Evolutionary conservation across 306 rosid genomes (phyloP).

Genomic region (Mimosa bimucronata): DNA sequence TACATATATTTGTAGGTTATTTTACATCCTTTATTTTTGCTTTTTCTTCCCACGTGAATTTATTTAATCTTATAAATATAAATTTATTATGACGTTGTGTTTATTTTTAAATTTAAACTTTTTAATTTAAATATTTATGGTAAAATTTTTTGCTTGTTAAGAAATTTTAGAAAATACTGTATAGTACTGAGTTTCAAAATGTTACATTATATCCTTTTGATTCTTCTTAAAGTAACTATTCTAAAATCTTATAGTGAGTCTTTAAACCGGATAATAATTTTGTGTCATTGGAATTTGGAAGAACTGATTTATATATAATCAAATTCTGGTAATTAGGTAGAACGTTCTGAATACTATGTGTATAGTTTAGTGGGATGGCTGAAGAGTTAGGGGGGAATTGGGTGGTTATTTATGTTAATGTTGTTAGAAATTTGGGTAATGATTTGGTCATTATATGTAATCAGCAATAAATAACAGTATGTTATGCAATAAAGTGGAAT

Average conservation of each 20-base stretch:
- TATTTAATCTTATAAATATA: background rate
- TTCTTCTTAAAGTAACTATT: background rate
- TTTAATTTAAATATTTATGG: too few species aligned
- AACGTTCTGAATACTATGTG: background rate
- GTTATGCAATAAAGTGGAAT: background rate
- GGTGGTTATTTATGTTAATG: background rate
- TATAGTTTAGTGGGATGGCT: background rate
- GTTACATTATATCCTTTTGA: too few species aligned
- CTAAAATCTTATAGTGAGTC: background rate
- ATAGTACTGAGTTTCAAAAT: background rate
- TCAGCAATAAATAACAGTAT: background rate
- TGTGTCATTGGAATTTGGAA: background rate
- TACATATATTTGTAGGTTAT: background rate
- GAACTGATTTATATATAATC: background rate
- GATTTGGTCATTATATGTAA: background rate
- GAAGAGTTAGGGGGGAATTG: background rate
- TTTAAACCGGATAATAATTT: background rate
- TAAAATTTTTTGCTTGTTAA: background rate
- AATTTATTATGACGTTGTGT: too few species aligned
- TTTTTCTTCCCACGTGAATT: background rate
- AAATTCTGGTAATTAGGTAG: background rate
- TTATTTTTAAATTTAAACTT: too few species aligned
- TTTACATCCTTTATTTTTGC: background rate
- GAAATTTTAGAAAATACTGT: too few species aligned
- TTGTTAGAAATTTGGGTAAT: background rate